phyloP scores from a whole-genome alignment of 1,139 yeast genomes.

The Geotrichum reessii region DNA sequence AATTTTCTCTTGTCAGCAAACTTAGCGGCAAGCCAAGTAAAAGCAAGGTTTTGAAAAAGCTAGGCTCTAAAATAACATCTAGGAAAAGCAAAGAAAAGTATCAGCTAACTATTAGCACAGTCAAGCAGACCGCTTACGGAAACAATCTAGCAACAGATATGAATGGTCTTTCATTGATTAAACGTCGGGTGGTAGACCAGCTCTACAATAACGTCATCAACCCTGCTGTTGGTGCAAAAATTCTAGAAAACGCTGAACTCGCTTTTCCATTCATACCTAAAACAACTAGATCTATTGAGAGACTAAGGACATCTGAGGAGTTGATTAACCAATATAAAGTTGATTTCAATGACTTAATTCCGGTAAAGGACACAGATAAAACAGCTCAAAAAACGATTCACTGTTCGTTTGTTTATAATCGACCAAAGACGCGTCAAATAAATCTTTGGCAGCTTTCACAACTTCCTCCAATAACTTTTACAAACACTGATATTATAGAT shows the following conservation, averaged over 20 bases:
- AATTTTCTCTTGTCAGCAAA: conserved; percentile 1
- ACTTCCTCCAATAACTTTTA: background rate
- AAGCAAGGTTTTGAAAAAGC: background rate
- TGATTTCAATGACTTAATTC: background rate
- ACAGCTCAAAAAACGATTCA: background rate
- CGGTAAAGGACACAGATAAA: background rate
- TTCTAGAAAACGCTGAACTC: background rate
- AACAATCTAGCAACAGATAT: background rate
- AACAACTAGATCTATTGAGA: background rate
- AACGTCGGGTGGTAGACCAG: background rate
- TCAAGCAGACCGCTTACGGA: background rate
- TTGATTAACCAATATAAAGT: background rate
- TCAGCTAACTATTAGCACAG: background rate
- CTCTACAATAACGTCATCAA: background rate
- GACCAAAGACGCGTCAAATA: background rate
- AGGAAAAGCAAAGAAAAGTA: background rate
- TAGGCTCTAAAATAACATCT: conserved; percentile 6
- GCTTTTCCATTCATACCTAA: conserved; percentile 4
- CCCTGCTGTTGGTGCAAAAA: background rate
- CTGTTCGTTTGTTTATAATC: background rate
- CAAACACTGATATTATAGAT: background rate
- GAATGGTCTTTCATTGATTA: background rate
- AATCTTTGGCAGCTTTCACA: background rate
- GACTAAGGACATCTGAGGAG: background rate
- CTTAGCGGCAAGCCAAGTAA: conserved; percentile 4